Evolutionary conservation across 371 early-diverging fungal genomes (phyloP).

Genomic region (Syncephalastrum sp.): DNA sequence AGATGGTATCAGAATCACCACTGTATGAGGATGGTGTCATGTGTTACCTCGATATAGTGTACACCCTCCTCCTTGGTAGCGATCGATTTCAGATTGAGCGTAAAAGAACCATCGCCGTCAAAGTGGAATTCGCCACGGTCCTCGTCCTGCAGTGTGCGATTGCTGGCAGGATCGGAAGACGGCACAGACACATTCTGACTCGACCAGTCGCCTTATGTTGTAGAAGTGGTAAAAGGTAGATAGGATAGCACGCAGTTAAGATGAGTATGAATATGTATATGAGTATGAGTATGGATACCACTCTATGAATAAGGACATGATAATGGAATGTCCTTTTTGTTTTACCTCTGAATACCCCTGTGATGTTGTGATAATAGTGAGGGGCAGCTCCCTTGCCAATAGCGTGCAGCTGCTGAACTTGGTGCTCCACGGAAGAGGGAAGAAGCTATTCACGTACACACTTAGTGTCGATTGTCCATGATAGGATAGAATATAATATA

Average conservation of each 20-base stretch:
- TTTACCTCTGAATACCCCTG: conserved; percentile 62
- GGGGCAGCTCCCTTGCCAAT: conserved; percentile 26
- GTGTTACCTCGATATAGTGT: conserved; percentile 53
- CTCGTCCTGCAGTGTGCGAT: conserved; percentile 30
- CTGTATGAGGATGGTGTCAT: neutral
- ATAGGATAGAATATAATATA: neutral
- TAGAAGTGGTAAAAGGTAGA: neutral
- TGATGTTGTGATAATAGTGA: conserved; percentile 62
- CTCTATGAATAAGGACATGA: neutral
- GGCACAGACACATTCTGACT: conserved; percentile 34
- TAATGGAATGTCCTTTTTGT: neutral
- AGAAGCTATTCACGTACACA: conserved; percentile 32
- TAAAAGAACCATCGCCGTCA: conserved; percentile 39
- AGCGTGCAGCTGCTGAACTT: conserved; percentile 24
- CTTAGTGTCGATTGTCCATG: too few species aligned
- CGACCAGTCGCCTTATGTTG: conserved; percentile 34
- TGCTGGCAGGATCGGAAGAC: conserved; percentile 14
- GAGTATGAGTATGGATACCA: too few species aligned
- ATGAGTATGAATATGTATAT: neutral
- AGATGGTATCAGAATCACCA: neutral
- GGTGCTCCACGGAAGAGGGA: conserved; percentile 28
- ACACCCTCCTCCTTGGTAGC: conserved; percentile 46
- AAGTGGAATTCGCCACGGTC: conserved; percentile 35
- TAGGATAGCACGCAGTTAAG: neutral
- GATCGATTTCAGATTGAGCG: conserved; percentile 46